Evolutionary conservation across 2,329 filamentous ascomycete genomes (phyloP).

Genomic region (Beauveria varroae): DNA sequence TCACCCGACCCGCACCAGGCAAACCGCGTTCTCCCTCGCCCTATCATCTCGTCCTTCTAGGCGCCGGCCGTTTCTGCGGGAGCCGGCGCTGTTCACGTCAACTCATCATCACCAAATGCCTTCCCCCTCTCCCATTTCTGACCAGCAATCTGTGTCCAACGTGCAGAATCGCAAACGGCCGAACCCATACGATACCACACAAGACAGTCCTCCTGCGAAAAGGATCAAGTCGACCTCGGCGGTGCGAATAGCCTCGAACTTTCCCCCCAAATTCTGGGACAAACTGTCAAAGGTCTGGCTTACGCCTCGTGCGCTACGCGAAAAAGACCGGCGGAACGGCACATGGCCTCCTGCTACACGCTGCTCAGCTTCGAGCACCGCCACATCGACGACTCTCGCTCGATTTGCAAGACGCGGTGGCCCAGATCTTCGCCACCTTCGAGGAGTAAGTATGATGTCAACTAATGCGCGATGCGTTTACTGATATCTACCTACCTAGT

Average conservation of each 20-base stretch:
- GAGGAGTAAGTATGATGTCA: slow-evolving; percentile 17
- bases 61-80: not conserved
- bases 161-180: not conserved
- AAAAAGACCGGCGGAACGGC: slow-evolving; percentile 20
- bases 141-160: no score
- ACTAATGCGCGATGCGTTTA: no score
- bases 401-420: slow-evolving; percentile 14
- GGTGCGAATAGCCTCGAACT: slow-evolving; percentile 8
- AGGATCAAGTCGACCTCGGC: not conserved
- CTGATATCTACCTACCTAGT: no score
- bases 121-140: no score
- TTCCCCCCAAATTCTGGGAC: slow-evolving; percentile 16
- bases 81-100: not conserved
- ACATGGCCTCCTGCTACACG: not conserved
- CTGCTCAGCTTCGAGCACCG: not conserved
- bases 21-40: not conserved
- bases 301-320: slow-evolving; percentile 19
- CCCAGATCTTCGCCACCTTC: slow-evolving; percentile 17
- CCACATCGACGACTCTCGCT: not conserved
- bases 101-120: not conserved
- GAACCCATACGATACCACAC: not conserved
- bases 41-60: not conserved
- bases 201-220: not conserved
- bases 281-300: slow-evolving; percentile 20
- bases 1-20: not conserved